Evolutionary conservation across 1,139 yeast genomes (phyloP).

Genomic region (Pichia kudriavzevii): DNA sequence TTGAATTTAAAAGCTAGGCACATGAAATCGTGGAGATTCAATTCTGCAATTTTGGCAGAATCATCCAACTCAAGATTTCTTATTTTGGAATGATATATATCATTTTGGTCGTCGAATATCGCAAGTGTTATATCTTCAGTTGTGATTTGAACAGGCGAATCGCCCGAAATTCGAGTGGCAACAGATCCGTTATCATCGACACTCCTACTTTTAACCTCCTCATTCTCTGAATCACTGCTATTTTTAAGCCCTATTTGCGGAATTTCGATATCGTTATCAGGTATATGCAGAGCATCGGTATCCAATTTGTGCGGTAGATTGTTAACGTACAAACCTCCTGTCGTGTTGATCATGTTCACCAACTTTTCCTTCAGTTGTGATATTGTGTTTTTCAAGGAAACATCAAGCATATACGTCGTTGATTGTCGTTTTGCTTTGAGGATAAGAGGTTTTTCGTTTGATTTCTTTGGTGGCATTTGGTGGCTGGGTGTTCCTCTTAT

Average conservation of each 20-base stretch:
- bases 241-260: slow-evolving; percentile 29
- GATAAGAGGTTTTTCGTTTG: slow-evolving; percentile 12
- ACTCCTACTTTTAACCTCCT: slow-evolving; percentile 14
- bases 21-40: slow-evolving; percentile 19
- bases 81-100: slow-evolving; percentile 6
- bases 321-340: slow-evolving; percentile 39
- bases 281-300: slow-evolving; percentile 1
- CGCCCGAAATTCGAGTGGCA: slow-evolving; percentile 10
- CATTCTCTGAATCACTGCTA: slow-evolving; percentile 26
- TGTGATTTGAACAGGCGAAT: slow-evolving; percentile 1
- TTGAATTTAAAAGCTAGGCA: slow-evolving; percentile 34
- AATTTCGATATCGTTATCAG: slow-evolving; percentile 25
- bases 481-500: background rate
- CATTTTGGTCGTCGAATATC: slow-evolving; percentile 3
- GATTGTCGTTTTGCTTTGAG: slow-evolving; percentile 25
- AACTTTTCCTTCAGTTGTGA: slow-evolving; percentile 31
- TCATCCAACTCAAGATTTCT: slow-evolving; percentile 9
- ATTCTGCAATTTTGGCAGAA: slow-evolving; percentile 12
- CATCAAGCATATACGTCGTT: slow-evolving; percentile 38
- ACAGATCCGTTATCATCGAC: slow-evolving; percentile 11
- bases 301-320: slow-evolving; percentile 17
- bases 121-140: slow-evolving; percentile 10
- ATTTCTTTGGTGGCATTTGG: slow-evolving; percentile 21
- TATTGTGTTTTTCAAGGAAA: slow-evolving; percentile 29
- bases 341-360: slow-evolving; percentile 33